Percentiles rank a stretch among this genome's conserved stretches.
Evolutionary conservation across 371 early-diverging fungal genomes (phyloP).

Genomic region (Blakeslea trispora): DNA sequence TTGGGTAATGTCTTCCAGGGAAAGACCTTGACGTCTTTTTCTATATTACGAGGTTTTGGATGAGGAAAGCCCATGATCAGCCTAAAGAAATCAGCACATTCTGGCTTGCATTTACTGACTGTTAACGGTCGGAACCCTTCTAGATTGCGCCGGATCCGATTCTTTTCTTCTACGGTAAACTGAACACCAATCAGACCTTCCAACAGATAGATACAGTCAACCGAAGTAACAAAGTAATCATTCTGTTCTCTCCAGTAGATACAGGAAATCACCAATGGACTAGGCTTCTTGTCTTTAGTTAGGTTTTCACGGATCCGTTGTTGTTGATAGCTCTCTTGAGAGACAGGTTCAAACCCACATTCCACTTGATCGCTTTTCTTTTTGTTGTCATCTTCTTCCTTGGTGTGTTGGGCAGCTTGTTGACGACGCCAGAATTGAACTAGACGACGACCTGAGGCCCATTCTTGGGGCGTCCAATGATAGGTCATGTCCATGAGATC

Average conservation of each 20-base stretch:
- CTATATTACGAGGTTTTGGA: conserved; percentile 85
- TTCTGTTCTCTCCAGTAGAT: conserved; percentile 76
- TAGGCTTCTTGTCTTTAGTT: background rate
- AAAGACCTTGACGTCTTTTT: conserved; percentile 86
- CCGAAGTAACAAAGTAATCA: conserved; percentile 78
- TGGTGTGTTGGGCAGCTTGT: conserved; percentile 15
- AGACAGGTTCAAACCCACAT: conserved; percentile 19
- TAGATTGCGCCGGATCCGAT: conserved; percentile 80
- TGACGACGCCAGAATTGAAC: conserved; percentile 72
- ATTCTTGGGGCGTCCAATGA: conserved; percentile 67
- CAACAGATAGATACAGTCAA: conserved; percentile 75
- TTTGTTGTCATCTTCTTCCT: background rate
- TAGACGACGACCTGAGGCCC: conserved; percentile 64
- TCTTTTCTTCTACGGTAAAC: conserved; percentile 83
- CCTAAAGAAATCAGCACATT: conserved; percentile 73
- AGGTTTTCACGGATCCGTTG: conserved; percentile 18
- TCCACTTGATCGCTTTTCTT: conserved; percentile 6
- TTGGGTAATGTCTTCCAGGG: conserved; percentile 68
- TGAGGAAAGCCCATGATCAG: conserved; percentile 79
- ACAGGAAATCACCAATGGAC: conserved; percentile 69
- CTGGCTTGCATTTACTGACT: conserved; percentile 70
- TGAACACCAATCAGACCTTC: conserved; percentile 71
- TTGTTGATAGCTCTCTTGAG: conserved; percentile 23
- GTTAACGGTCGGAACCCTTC: conserved; percentile 82
- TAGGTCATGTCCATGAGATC: conserved; percentile 20